Conservation (phyloP, 2,329 filamentous ascomycete species). For the Botrytis porri region DNA sequence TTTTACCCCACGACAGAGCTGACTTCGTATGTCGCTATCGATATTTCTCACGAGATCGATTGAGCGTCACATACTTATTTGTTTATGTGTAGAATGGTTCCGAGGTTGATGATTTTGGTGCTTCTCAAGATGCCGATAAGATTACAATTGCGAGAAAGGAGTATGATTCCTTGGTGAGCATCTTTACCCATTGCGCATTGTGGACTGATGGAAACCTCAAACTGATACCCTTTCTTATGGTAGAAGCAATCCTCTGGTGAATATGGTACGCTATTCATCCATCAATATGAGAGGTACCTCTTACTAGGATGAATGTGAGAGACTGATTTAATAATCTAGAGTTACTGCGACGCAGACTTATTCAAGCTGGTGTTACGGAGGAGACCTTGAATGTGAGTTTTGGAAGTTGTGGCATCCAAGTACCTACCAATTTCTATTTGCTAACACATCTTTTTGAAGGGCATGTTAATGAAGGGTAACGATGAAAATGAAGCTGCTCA, state of each 20-base stretch:
- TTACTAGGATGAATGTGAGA: neutral
- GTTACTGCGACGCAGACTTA: conserved; percentile 48
- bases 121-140: conserved; percentile 38
- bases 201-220: conserved; percentile 9
- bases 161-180: conserved; percentile 56
- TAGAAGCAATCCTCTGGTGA: conserved; percentile 43
- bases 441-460: conserved; percentile 27
- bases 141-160: conserved; percentile 59
- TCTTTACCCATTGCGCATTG: neutral
- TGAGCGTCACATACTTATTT: neutral
- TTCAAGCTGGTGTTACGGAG: conserved; percentile 48
- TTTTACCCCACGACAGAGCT: conserved; percentile 40
- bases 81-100: conserved; percentile 41
- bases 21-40: conserved; percentile 44
- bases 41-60: neutral
- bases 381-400: conserved; percentile 42
- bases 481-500: conserved; percentile 23
- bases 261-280: conserved; percentile 48
- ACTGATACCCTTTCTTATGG: conserved; percentile 24
- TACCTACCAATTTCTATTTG: neutral
- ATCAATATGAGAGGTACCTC: conserved; percentile 6
- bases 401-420: neutral
- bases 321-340: conserved; percentile 27
- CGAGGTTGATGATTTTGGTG: conserved; percentile 37
- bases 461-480: conserved; percentile 33